phyloP scores from a whole-genome alignment of 164 flowering plant species.

The Buxus sempervirens region DNA sequence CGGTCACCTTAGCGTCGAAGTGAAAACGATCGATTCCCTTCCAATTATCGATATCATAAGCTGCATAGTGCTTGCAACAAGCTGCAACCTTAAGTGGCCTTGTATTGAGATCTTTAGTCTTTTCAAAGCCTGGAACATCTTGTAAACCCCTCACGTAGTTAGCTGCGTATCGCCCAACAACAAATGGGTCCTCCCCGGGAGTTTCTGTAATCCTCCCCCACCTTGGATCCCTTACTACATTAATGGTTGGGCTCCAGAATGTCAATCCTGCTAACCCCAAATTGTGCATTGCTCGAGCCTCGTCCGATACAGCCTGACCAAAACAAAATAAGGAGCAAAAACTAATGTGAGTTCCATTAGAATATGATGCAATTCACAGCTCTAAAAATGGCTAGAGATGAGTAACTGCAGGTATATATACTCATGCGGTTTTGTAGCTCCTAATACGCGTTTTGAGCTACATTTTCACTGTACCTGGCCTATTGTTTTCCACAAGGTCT shows the following conservation, averaged over 20 bases:
- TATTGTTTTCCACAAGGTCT: slow-evolving; percentile 13
- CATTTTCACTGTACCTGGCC: slow-evolving; percentile 10
- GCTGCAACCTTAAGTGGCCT: slow-evolving; percentile 26
- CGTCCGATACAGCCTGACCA: slow-evolving; percentile 17
- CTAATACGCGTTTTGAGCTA: too few species aligned
- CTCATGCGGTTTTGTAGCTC: too few species aligned
- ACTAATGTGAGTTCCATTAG: not conserved
- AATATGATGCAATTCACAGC: too few species aligned
- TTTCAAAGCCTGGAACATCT: slow-evolving; percentile 16
- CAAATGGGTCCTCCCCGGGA: slow-evolving; percentile 25
- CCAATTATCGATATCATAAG: slow-evolving; percentile 29
- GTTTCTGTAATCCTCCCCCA: slow-evolving; percentile 24
- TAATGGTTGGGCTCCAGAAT: slow-evolving; percentile 26
- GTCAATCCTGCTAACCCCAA: slow-evolving; percentile 23
- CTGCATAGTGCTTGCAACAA: slow-evolving; percentile 27
- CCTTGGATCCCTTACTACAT: slow-evolving; percentile 24
- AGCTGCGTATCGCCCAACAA: slow-evolving; percentile 10
- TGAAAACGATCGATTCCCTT: slow-evolving; percentile 6
- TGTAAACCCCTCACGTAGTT: slow-evolving; percentile 28
- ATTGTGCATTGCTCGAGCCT: slow-evolving; percentile 26
- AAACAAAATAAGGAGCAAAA: too few species aligned
- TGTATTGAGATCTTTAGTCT: slow-evolving; percentile 4
- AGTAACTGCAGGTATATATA: too few species aligned
- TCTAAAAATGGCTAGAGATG: too few species aligned
- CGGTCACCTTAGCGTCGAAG: slow-evolving; percentile 13